Percentiles rank a stretch among this genome's conserved stretches.
These are phyloP conservation scores for Xerocomus amazonicus DNA, from an alignment of 1,284 basidiomycete species.

Conservation along the genomic window DNA sequence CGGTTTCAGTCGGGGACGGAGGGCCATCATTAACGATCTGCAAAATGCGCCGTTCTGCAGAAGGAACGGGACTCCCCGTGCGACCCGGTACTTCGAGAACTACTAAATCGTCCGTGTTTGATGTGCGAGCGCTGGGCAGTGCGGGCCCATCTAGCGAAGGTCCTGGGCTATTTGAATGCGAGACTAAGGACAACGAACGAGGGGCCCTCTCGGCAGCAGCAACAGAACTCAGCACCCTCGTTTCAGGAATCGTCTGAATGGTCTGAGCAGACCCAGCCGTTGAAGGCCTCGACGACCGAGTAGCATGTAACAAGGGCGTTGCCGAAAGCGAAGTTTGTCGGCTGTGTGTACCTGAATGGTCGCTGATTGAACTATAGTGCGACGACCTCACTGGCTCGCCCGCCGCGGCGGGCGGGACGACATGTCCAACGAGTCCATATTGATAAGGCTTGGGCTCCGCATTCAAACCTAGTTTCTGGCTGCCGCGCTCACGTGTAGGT, in stretches of 20 bases:
- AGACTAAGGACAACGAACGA: constrained; percentile 25
- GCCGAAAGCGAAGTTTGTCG: constrained; percentile 29
- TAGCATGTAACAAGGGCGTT: constrained; percentile 21
- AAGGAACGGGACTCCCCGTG: constrained; percentile 20
- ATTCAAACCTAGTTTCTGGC: constrained; percentile 8
- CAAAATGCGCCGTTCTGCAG: constrained; percentile 24
- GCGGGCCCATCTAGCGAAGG: constrained; percentile 9
- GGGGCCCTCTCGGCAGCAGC: constrained; percentile 6
- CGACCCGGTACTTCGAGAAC: constrained; percentile 17
- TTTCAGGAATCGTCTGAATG: constrained; percentile 12
- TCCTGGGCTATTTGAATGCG: constrained; percentile 14
- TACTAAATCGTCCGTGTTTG: constrained; percentile 24
- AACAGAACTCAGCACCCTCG: constrained; percentile 6
- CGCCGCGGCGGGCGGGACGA: constrained; percentile 35
- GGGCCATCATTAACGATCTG: constrained; percentile 30
- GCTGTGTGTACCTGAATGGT: constrained; percentile 27
- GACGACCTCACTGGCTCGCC: constrained; percentile 33
- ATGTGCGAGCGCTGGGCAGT: constrained; percentile 12
- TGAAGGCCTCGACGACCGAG: constrained; percentile 39
- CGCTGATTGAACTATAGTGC: constrained; percentile 19
- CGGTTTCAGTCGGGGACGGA: constrained; percentile 19
- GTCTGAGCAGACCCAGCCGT: constrained; percentile 37
- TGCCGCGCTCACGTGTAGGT: constrained; percentile 11
- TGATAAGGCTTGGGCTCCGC: constrained; percentile 44
- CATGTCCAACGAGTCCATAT: constrained; percentile 50